Evolutionary conservation across 2,329 filamentous ascomycete genomes (phyloP).

Genomic region (Fusarium cyanostomum): DNA sequence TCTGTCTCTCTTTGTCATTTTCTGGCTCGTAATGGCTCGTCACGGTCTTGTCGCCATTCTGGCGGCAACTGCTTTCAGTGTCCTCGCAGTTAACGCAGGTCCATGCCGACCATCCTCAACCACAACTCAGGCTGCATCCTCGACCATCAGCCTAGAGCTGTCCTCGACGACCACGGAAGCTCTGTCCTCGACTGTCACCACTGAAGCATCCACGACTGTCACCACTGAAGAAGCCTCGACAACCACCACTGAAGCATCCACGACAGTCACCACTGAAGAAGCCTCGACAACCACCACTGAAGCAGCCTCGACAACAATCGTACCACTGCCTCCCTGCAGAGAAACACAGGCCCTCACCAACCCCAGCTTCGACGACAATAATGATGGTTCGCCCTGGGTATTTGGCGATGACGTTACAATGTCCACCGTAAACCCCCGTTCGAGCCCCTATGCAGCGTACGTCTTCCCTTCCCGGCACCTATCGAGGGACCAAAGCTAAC

Average conservation of each 20-base stretch:
- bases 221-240: neutral
- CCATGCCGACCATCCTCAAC: slow-evolving; percentile 4
- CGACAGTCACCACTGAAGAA: neutral
- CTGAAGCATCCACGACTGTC: neutral
- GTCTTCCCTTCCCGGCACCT: neutral
- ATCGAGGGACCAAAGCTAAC: neutral
- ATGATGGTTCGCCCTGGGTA: neutral
- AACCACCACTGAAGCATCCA: neutral
- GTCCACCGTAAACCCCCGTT: neutral
- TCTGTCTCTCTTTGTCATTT: neutral
- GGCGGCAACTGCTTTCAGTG: neutral
- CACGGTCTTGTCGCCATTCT: neutral
- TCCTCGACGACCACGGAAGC: neutral
- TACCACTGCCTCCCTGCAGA: neutral
- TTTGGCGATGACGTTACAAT: neutral
- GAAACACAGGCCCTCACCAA: slow-evolving; percentile 3
- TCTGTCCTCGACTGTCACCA: neutral
- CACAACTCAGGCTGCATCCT: neutral
- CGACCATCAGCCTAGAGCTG: neutral
- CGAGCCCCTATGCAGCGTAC: neutral
- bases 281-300: neutral
- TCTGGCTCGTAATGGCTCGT: neutral
- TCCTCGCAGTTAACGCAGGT: neutral
- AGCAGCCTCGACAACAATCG: neutral
- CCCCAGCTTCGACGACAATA: slow-evolving; percentile 6